Percentiles rank a stretch among this genome's conserved stretches.
These are phyloP conservation scores for Entomortierella beljakovae DNA, from an alignment of 192 early-diverging fungal genomes.

Conservation along the genomic window DNA sequence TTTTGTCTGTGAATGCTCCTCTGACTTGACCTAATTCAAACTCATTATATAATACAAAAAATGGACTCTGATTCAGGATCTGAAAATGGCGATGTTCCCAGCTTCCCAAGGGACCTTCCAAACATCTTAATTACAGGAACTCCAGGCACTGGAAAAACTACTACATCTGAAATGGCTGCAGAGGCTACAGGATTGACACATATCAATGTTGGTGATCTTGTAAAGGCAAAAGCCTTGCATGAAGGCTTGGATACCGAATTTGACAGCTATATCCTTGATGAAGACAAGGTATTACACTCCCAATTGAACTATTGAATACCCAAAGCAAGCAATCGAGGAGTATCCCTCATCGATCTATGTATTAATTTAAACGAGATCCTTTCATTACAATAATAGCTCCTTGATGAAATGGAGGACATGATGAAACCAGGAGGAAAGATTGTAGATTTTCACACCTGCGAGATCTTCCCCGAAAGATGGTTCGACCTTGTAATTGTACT, in stretches of 20 bases:
- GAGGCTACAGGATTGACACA: conserved; percentile 79
- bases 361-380: neutral
- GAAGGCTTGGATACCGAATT: conserved; percentile 89
- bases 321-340: neutral
- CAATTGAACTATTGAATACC: neutral
- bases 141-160: conserved; percentile 88
- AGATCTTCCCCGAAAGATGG: conserved; percentile 97
- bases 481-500: conserved; percentile 97
- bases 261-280: conserved; percentile 89
- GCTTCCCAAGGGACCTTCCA: conserved; percentile 59
- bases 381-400: conserved; percentile 58
- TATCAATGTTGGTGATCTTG: conserved; percentile 87
- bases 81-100: conserved; percentile 24
- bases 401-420: conserved; percentile 91
- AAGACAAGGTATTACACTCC: conserved; percentile 78
- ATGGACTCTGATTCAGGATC: conserved; percentile 53
- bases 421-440: conserved; percentile 86
- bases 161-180: conserved; percentile 81
- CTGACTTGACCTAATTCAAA: neutral
- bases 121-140: conserved; percentile 90
- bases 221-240: conserved; percentile 89
- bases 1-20: neutral
- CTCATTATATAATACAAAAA: neutral
- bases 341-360: too few relatives aligned
- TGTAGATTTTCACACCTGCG: conserved; percentile 96